phyloP scores from a whole-genome alignment of 2,329 filamentous ascomycete genomes.

The Penicillium sp. region DNA sequence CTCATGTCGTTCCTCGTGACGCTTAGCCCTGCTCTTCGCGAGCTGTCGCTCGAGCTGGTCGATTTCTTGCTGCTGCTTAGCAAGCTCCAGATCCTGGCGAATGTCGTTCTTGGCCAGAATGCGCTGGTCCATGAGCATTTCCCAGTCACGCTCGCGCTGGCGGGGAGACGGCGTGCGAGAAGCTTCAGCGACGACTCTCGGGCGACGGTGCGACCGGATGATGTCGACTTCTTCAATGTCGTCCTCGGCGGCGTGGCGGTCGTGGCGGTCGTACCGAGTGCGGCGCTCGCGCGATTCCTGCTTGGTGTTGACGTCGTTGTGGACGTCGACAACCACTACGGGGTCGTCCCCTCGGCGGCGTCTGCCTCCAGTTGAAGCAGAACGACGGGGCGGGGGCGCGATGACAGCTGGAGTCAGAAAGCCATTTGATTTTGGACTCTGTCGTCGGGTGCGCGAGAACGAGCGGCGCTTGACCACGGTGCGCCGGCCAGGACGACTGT shows the following conservation, averaged over 20 bases:
- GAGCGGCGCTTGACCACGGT: conserved; percentile 27
- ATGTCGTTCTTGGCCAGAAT: conserved; percentile 31
- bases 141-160: conserved; percentile 33
- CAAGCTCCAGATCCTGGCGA: conserved; percentile 32
- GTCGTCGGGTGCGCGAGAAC: conserved; percentile 27
- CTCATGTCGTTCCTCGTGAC: conserved; percentile 18
- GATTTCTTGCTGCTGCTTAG: conserved; percentile 34
- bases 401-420: conserved; percentile 24
- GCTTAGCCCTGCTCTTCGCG: conserved; percentile 20
- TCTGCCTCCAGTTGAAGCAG: conserved; percentile 32
- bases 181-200: conserved; percentile 19
- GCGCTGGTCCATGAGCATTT: conserved; percentile 31
- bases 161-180: conserved; percentile 18
- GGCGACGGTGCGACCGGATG: conserved; percentile 21
- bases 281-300: conserved; percentile 25
- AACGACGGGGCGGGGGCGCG: conserved; percentile 26
- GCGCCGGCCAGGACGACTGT: conserved; percentile 20
- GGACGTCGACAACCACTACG: conserved; percentile 34
- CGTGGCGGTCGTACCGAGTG: conserved; percentile 24
- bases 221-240: conserved; percentile 11
- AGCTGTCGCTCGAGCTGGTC: conserved; percentile 32
- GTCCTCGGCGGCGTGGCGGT: conserved; percentile 18
- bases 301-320: conserved; percentile 22
- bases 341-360: conserved; percentile 24
- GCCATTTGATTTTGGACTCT: conserved; percentile 22